Evolutionary conservation across 2,329 filamentous ascomycete genomes (phyloP).

Genomic region (Verticillium dahliae): DNA sequence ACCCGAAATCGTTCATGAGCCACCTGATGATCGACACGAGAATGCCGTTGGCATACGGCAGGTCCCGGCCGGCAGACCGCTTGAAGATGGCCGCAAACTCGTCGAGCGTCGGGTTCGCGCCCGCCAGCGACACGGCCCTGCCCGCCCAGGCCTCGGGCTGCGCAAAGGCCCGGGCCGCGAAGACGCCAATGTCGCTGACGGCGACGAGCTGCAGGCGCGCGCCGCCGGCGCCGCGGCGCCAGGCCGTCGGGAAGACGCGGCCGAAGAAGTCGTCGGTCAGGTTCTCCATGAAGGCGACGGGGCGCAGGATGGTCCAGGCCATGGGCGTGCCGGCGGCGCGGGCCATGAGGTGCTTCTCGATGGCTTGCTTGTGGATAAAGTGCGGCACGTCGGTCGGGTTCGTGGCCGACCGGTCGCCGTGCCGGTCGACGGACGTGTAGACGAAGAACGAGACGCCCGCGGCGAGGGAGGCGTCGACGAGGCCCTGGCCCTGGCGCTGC

Average conservation of each 20-base stretch:
- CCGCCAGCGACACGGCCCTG: slow-evolving; percentile 28
- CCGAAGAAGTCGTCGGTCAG: slow-evolving; percentile 21
- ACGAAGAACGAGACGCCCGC: slow-evolving; percentile 51
- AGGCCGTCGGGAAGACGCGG: slow-evolving; percentile 24
- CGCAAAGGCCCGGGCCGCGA: slow-evolving; percentile 27
- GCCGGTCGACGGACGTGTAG: slow-evolving; percentile 55
- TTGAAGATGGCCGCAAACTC: slow-evolving; percentile 24
- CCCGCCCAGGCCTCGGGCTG: slow-evolving; percentile 22
- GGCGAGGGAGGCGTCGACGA: slow-evolving; percentile 49
- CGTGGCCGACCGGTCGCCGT: slow-evolving; percentile 41
- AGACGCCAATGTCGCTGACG: slow-evolving; percentile 29
- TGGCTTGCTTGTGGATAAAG: slow-evolving; percentile 52
- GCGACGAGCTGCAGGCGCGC: slow-evolving; percentile 28
- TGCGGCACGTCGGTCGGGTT: slow-evolving; percentile 51
- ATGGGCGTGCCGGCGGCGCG: slow-evolving; percentile 22
- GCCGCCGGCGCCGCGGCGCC: slow-evolving; percentile 28
- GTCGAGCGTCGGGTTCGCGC: slow-evolving; percentile 29
- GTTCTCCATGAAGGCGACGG: slow-evolving; percentile 34
- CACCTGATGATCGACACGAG: slow-evolving; percentile 17
- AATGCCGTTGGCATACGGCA: slow-evolving; percentile 22
- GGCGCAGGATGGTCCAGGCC: slow-evolving; percentile 29
- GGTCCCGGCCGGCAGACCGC: slow-evolving; percentile 18
- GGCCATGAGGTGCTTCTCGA: slow-evolving; percentile 53
- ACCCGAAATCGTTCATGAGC: slow-evolving; percentile 22
- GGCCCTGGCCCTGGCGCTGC: slow-evolving; percentile 42